These are phyloP conservation scores for Santalum album DNA, from an alignment of 164 flowering plant genomes.

Conservation along the genomic window DNA sequence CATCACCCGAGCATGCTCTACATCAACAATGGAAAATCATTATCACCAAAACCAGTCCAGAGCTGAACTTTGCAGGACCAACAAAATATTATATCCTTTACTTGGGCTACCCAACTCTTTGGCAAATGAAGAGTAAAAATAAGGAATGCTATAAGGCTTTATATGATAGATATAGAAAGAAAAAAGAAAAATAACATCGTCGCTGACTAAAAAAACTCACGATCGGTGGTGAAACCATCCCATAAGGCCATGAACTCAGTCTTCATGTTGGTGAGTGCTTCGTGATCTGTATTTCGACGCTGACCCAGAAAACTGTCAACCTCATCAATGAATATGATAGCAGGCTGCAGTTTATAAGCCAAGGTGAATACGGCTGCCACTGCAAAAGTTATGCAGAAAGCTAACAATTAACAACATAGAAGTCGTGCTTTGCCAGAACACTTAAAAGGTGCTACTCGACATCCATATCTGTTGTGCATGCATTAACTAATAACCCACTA, in stretches of 20 bases:
- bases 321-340: slow-evolving; percentile 87
- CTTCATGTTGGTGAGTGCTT: slow-evolving; percentile 75
- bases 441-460: too few species aligned
- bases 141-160: too few species aligned
- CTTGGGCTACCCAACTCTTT: not conserved
- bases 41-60: not conserved
- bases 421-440: too few species aligned
- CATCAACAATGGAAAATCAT: slow-evolving; percentile 8
- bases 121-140: too few species aligned
- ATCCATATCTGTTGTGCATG: too few species aligned
- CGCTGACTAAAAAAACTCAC: slow-evolving; percentile 32
- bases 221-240: slow-evolving; percentile 95
- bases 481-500: too few species aligned
- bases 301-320: slow-evolving; percentile 91
- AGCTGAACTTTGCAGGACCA: too few species aligned
- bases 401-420: not conserved
- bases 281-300: slow-evolving; percentile 69
- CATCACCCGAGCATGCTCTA: slow-evolving; percentile 90
- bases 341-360: slow-evolving; percentile 89
- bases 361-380: slow-evolving; percentile 87
- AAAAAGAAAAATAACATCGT: not conserved
- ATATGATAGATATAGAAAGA: not conserved
- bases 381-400: slow-evolving; percentile 24
- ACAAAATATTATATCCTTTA: not conserved
- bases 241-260: slow-evolving; percentile 95